Evolutionary conservation across 345 rosid species (phyloP).

Genomic region (Iberis pinnata): DNA sequence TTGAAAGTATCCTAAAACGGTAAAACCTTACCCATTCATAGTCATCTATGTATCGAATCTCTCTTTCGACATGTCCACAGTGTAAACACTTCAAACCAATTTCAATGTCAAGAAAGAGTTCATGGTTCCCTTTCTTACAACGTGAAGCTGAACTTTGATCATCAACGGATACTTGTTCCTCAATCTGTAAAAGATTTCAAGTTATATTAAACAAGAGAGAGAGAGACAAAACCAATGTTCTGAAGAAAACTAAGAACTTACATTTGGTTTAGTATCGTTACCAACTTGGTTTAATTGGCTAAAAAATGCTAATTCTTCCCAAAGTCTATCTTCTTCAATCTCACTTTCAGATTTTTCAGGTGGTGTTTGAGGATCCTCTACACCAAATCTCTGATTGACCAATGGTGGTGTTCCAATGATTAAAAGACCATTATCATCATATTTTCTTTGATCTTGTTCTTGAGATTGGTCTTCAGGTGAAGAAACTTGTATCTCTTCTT

Average conservation of each 20-base stretch:
- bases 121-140: conserved; percentile 37
- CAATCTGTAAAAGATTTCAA: conserved; percentile 16
- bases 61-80: conserved; percentile 34
- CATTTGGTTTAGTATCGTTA: conserved; percentile 4
- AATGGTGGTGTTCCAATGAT: conserved; percentile 24
- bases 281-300: not conserved
- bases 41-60: conserved; percentile 28
- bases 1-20: conserved; percentile 20
- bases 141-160: conserved; percentile 8
- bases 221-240: no score
- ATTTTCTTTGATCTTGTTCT: conserved; percentile 13
- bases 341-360: not conserved
- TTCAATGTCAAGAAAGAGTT: conserved; percentile 37
- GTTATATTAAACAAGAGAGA: not conserved
- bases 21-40: conserved; percentile 18
- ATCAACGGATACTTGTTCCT: conserved; percentile 4
- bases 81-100: conserved; percentile 39
- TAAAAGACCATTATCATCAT: conserved; percentile 21
- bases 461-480: conserved; percentile 19
- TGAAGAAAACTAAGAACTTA: conserved; percentile 14
- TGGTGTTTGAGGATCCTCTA: conserved; percentile 18
- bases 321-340: conserved; percentile 5
- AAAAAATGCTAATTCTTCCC: conserved; percentile 20
- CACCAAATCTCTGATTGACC: conserved; percentile 9
- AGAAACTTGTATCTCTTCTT: conserved; percentile 6